These are phyloP conservation scores for Pythium biforme DNA, from an alignment of 352 stramenopile species.

Conservation along the genomic window DNA sequence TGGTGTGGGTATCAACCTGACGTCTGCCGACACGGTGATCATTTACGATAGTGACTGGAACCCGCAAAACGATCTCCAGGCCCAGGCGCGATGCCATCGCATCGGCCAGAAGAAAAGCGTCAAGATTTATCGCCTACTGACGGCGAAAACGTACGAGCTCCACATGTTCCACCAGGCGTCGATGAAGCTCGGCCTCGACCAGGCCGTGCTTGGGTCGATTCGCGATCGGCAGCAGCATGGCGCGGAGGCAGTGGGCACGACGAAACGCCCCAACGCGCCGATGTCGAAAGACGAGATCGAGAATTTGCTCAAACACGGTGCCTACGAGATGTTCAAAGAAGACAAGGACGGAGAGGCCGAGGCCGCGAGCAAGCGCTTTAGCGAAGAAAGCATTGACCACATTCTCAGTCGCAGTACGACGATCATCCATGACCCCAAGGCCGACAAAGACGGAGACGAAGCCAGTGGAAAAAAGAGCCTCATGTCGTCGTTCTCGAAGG, in stretches of 20 bases:
- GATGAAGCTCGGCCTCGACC: conserved; percentile 91
- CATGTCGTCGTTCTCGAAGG: conserved; percentile 92
- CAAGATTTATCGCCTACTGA: conserved; percentile 92
- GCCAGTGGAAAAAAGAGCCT: conserved; percentile 63
- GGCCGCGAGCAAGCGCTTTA: conserved; percentile 94
- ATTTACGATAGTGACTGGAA: conserved; percentile 99
- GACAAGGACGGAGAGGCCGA: conserved; percentile 90
- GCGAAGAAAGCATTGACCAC: conserved; percentile 97
- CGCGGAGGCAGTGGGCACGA: conserved; percentile 23
- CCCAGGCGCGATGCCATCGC: conserved; percentile 89
- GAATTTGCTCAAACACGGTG: conserved; percentile 90
- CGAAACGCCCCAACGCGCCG: conserved; percentile 39
- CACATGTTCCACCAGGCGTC: conserved; percentile 94
- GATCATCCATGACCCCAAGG: conserved; percentile 85
- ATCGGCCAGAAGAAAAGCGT: conserved; percentile 94
- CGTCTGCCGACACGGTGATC: conserved; percentile 85
- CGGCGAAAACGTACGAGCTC: conserved; percentile 91
- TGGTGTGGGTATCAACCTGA: conserved; percentile 98
- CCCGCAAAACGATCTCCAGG: conserved; percentile 94
- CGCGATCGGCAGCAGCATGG: conserved; percentile 66
- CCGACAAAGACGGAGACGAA: conserved; percentile 33
- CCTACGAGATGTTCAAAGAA: conserved; percentile 94
- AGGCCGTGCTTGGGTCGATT: conserved; percentile 89
- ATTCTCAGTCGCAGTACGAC: conserved; percentile 93
- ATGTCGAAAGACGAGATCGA: conserved; percentile 92